Evolutionary conservation across 495 filamentous ascomycete species (phyloP), one percentile per base, ranked within the genome.

Genomic region (Platismatia glauca): DNA sequence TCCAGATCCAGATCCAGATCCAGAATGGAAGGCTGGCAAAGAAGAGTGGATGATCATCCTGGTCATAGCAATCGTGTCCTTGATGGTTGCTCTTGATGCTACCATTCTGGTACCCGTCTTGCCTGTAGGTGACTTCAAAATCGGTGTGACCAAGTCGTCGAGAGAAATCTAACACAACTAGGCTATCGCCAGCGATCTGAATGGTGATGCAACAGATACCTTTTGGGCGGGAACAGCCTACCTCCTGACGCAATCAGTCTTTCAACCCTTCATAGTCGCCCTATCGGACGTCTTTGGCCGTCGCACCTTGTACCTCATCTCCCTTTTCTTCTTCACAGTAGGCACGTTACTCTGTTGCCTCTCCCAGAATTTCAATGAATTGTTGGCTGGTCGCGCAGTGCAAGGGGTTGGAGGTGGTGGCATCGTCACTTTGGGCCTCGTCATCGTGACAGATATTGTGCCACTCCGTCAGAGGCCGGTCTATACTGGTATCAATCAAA

Each of bases 221-320:
- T 83, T 83, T 64, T 84, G 81, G 82, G 73, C 76, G 0, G 79
- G 80, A 3, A 82, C 80, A 1, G 76, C 80, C 0, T 85, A 82
- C 53, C 76, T 82, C 16, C 71, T 82, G 13, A 67, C 75, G 5
- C 73, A 71, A 37, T 74, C 78, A 18, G 79, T 79, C 8, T 73
- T 74, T 53, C 76, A 79, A 62, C 79, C 79, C 20, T 71, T 79
- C 57, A 77, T 79, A 50, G 76, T 75, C 24, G 73, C 78, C 7
- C 60, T 84, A 13, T 80, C 79, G 3, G 43, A 46, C n/a, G n/a
- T 46, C 43, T 46, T 46, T 11, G 43, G 43, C n/a, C 43, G 43
- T 9, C 43, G 43, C 43, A 24, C 20, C 20, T 22, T 46, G 7
- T 46, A 22, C 7, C n/a, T 46, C 20, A 22, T 46, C 20, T 46